Evolutionary conservation across 1,284 basidiomycete species (phyloP).

Genomic region (Sporisorium sorghi): DNA sequence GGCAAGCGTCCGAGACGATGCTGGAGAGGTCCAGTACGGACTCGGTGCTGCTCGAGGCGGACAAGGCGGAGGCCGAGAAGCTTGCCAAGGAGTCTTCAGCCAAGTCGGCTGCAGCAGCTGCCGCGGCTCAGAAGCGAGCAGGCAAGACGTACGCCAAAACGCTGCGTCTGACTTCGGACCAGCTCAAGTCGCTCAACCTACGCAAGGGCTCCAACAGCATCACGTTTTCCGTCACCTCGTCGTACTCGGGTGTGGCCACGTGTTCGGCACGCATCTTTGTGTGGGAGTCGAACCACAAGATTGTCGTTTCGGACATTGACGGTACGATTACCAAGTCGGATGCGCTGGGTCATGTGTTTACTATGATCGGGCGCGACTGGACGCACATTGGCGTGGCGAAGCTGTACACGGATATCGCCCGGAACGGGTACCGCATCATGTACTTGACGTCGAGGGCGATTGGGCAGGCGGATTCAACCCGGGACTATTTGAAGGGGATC

Average conservation of each 20-base stretch:
- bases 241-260: constrained; percentile 81
- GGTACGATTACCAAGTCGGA: constrained; percentile 97
- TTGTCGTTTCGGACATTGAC: constrained; percentile 98
- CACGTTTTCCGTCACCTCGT: constrained; percentile 86
- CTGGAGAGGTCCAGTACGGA: constrained; percentile 49
- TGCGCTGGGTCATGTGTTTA: constrained; percentile 95
- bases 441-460: constrained; percentile 98
- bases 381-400: constrained; percentile 98
- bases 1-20: constrained; percentile 40
- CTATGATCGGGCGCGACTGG: constrained; percentile 99
- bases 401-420: constrained; percentile 91
- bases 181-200: constrained; percentile 79
- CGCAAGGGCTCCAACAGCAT: constrained; percentile 90
- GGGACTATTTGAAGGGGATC: constrained; percentile 94
- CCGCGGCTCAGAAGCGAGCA: constrained; percentile 13
- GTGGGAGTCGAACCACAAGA: constrained; percentile 88
- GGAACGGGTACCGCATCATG: constrained; percentile 98
- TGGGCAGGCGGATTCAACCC: constrained; percentile 95
- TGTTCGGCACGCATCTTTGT: constrained; percentile 94
- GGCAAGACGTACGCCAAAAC: constrained; percentile 88
- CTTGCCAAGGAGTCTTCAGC: not conserved
- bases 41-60: constrained; percentile 42
- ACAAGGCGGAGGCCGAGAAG: constrained; percentile 16
- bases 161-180: constrained; percentile 84
- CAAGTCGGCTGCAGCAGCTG: constrained; percentile 7